Base-by-base conservation (phyloP, 306 rosid species). In the Cucumis sativus region DNA sequence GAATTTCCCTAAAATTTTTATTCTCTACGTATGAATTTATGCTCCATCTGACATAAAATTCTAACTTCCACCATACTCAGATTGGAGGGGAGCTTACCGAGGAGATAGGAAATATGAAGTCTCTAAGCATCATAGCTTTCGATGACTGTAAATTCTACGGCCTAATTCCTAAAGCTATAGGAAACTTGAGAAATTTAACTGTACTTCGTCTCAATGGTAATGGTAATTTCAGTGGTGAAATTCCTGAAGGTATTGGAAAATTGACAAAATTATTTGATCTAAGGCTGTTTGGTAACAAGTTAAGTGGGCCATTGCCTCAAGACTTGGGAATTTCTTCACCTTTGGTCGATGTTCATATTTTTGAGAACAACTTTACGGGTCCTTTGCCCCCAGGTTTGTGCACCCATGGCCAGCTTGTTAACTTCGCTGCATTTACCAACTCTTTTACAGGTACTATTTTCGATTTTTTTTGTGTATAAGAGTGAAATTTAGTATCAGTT, bases 351-450 rank as follows among this genome's bases (percentile, higher is more conserved):
- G 74, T 89, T 40, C 89, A 83, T 77, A 80, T 89, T 45, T 90
- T 88, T 60, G 80, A 79, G 60, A 89, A 89, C 82, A 89, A 85
- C 78, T 87, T 89, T 37, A 71, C 61, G 10, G 93, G 93, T 25
- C 74, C 79, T 14, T 83, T 89, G 49, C 93, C 90, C 10, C 84
- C 86, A 15, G 77, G 87, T 74, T 79, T 86, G 17, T 88, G 92
- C 61, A 82, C 68, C 20, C 61, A 79, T 77, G 86, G 89, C 0
- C 75, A 30, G 21, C 92, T 88, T 37, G 85, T 63, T 5, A 88
- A 84, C 61, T 88, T 88, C 56, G 80, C 79, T 78, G 85, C 89
- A 7, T 73, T 84, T 9, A 52, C 0, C 13, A 89, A 89, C 76
- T 59, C 80, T 60, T 89, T 89, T 87, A 73, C 81, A 2, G 90